Percentiles rank a stretch among this genome's conserved stretches.
These are phyloP conservation scores for Hypomontagnella monticulosa DNA, from an alignment of 495 filamentous ascomycete species.

Conservation along the genomic window DNA sequence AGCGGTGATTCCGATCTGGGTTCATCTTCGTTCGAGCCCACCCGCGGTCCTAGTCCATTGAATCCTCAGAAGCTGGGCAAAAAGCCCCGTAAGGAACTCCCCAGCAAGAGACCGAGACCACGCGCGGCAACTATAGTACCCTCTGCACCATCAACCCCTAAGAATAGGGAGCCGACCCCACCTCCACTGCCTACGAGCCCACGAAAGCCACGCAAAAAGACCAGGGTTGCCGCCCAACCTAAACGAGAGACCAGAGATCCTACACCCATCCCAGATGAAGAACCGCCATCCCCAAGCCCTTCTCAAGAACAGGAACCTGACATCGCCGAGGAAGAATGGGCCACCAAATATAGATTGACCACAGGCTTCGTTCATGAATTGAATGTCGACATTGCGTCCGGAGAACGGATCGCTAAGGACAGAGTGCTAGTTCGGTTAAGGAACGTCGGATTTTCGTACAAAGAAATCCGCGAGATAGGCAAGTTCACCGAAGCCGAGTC, in stretches of 20 bases:
- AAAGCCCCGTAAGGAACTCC: conserved; percentile 49
- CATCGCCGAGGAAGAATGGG: too few species aligned
- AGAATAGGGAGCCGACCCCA: conserved; percentile 23
- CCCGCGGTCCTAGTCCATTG: conserved; percentile 18
- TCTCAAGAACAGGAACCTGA: too few species aligned
- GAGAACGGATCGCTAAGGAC: conserved; percentile 59
- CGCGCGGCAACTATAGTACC: conserved; percentile 55
- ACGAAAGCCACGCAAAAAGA: not conserved
- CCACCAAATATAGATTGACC: too few species aligned
- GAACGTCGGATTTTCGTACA: conserved; percentile 76
- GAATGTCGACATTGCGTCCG: not conserved
- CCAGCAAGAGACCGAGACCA: conserved; percentile 47
- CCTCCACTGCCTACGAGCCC: not conserved
- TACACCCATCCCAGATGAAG: not conserved
- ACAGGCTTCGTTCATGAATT: too few species aligned
- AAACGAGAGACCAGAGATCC: conserved; percentile 8
- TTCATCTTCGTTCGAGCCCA: conserved; percentile 27
- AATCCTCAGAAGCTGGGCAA: conserved; percentile 16
- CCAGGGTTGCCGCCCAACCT: not conserved
- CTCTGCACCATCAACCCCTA: conserved; percentile 13
- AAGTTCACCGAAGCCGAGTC: conserved; percentile 83
- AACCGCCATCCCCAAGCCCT: too few species aligned
- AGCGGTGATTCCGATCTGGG: conserved; percentile 31
- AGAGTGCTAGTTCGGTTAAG: conserved; percentile 71
- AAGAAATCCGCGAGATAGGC: conserved; percentile 74